phyloP scores from a whole-genome alignment of 768 basidiomycete genomes.

The Psilocybe cyanescens region DNA sequence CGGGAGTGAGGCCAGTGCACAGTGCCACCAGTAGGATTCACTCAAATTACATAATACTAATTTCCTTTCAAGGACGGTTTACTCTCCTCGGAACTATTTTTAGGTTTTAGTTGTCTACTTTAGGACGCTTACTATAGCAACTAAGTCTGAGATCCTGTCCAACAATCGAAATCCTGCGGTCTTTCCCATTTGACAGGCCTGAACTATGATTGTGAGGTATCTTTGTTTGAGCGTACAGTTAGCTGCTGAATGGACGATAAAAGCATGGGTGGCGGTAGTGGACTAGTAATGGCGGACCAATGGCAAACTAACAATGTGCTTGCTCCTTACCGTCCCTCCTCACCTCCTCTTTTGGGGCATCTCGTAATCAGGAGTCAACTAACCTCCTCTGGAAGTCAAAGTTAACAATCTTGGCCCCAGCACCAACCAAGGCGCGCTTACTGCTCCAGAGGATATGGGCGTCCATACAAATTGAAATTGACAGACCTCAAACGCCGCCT shows the following conservation, averaged over 20 bases:
- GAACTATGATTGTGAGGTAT: constrained; percentile 12
- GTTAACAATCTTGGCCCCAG: neutral
- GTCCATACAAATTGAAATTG: neutral
- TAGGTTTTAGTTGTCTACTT: constrained; percentile 14
- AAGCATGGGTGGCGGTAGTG: constrained; percentile 5
- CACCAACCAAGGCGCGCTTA: neutral
- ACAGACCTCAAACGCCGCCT: constrained; percentile 17
- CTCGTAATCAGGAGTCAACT: neutral
- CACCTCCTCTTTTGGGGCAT: neutral
- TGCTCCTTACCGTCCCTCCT: neutral
- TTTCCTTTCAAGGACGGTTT: constrained; percentile 6
- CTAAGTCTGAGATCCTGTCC: constrained; percentile 10
- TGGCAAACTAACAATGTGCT: too few species aligned
- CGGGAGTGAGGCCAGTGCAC: neutral
- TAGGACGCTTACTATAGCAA: constrained; percentile 19
- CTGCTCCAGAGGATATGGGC: neutral
- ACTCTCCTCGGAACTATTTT: constrained; percentile 31
- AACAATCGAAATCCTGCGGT: constrained; percentile 10
- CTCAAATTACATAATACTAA: constrained; percentile 12
- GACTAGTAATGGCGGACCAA: too few species aligned
- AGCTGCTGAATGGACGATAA: constrained; percentile 4
- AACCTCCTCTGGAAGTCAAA: neutral
- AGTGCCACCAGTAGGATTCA: neutral
- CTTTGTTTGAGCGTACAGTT: constrained; percentile 14
- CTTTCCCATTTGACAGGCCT: constrained; percentile 22